A percentile compares a stretch with the other conserved stretches of the same genome.
phyloP scores from a whole-genome alignment of 176 grass and related monocot genomes.

The Bothriochloa decipiens region DNA sequence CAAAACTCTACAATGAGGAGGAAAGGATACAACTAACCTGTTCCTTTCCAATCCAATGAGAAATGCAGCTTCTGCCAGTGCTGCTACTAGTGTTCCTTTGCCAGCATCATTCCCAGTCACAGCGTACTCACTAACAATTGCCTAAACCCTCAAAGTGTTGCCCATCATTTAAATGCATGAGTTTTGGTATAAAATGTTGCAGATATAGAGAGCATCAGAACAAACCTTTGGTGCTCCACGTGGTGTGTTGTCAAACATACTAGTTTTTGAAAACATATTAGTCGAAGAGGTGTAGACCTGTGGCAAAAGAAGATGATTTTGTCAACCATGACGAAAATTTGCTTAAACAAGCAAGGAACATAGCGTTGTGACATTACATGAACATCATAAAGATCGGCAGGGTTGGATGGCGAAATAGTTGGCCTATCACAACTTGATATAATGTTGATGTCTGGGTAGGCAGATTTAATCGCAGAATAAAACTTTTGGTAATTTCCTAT shows the following conservation, averaged over 20 bases:
- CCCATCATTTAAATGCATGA: slow-evolving; percentile 1
- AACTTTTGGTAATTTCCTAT: slow-evolving; percentile 87
- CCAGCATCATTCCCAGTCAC: slow-evolving; percentile 82
- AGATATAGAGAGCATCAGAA: slow-evolving; percentile 18
- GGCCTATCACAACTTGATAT: slow-evolving; percentile 84
- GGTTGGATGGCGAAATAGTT: slow-evolving; percentile 64
- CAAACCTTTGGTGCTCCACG: slow-evolving; percentile 64
- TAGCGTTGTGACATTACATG: slow-evolving; percentile 62
- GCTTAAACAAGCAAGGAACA: slow-evolving; percentile 8
- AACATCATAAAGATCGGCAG: slow-evolving; percentile 88
- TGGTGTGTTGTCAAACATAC: slow-evolving; percentile 70
- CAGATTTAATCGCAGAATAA: slow-evolving; percentile 79
- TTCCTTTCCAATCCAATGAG: slow-evolving; percentile 91
- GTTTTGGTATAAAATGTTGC: not conserved
- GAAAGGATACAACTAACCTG: slow-evolving; percentile 54
- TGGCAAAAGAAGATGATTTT: slow-evolving; percentile 25
- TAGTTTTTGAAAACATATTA: slow-evolving; percentile 60
- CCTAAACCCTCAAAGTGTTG: slow-evolving; percentile 44
- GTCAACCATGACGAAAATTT: not conserved
- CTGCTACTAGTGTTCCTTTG: slow-evolving; percentile 79
- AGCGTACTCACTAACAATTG: slow-evolving; percentile 92
- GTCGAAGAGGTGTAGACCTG: slow-evolving; percentile 75
- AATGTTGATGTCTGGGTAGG: slow-evolving; percentile 81
- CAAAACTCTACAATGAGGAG: not conserved
- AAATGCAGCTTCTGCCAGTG: slow-evolving; percentile 91